Evolutionary conservation across 2,329 filamentous ascomycete genomes (phyloP), one percentile per base, ranked within the genome.

Genomic region (Verticillium nubilum): DNA sequence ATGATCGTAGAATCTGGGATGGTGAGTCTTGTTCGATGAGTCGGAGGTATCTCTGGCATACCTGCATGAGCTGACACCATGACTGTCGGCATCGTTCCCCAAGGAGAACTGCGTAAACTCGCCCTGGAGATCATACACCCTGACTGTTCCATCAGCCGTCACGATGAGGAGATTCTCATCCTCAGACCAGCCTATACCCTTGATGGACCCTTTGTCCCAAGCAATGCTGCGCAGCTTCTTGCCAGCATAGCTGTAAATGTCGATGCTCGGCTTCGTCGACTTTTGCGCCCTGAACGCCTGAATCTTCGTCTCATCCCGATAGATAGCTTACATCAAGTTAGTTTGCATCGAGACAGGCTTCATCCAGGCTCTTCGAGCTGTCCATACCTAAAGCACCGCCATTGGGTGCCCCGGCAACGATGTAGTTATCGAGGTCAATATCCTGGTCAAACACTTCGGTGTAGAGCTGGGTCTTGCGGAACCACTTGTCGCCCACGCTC

Each of bases 21-120:
- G 1, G 52, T 53, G n/a, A 59, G 28, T 25, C 25, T 28, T 53
- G 52, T 13, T 19, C 17, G 13, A 19, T n/a, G 23, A 10, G 2
- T 23, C 26, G 66, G 65, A 59, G 13, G 6, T 9, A 10, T 55
- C 9, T 68, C 15, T 54, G 13, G 7, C 71, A 58, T 70, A 78
- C 74, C 87, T 87, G 77, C 94, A 98, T n/a, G 88, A 88, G 65
- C 87, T 82, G 23, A 99, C 93, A 27, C 94, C 90, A 68, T 89
- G 86, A 65, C 96, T 91, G 67, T 98, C 95, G 26, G 93, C 88
- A 26, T 91, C 91, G 73, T 96, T 89, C 58, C 94, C 95, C 0
- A 99, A 80, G 1, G 91, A 93, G 73, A 98, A 99, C 60, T 96
- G 93, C 17, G 89, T 91, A 71, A 99, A 99, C 71, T 98, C 94